Conservation (phyloP, 768 basidiomycete genomes). For the Psilocybe cyanescens region DNA sequence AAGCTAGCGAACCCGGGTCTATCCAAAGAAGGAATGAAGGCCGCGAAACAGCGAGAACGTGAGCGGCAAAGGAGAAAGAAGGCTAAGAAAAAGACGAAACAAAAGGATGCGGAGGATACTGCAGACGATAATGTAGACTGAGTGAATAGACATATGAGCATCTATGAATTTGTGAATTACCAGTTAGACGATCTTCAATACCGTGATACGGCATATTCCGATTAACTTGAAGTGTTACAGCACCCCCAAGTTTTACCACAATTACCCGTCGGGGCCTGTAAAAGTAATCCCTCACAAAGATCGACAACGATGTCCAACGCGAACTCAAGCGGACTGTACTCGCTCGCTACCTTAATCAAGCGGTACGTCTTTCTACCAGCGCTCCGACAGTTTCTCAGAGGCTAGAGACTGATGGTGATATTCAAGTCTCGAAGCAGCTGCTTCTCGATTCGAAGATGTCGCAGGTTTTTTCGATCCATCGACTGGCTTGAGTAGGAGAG, state of each 20-base stretch:
- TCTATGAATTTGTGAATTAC: background rate
- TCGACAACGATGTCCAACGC: conserved; percentile 17
- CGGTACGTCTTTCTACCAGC: conserved; percentile 48
- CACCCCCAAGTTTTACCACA: background rate
- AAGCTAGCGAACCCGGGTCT: conserved; percentile 73
- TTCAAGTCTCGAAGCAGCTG: conserved; percentile 89
- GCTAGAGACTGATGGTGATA: conserved; percentile 13
- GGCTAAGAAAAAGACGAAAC: conserved; percentile 66
- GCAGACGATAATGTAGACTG: conserved; percentile 8
- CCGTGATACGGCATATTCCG: conserved; percentile 23
- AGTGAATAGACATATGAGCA: background rate
- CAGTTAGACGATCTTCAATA: too few relatives aligned
- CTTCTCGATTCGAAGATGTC: conserved; percentile 91
- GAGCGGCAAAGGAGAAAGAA: conserved; percentile 80
- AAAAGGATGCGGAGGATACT: conserved; percentile 22
- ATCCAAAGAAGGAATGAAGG: conserved; percentile 68
- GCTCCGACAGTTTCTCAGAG: background rate
- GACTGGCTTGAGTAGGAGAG: background rate
- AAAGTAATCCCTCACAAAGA: background rate
- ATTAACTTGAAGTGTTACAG: background rate
- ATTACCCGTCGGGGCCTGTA: background rate
- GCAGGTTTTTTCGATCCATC: conserved; percentile 48
- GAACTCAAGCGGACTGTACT: conserved; percentile 64
- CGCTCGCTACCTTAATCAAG: conserved; percentile 82
- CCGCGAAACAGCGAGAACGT: conserved; percentile 76